Percentiles rank a stretch among this genome's conserved stretches.
Evolutionary conservation across 768 basidiomycete genomes (phyloP).

Genomic region (Suillus bovinus): DNA sequence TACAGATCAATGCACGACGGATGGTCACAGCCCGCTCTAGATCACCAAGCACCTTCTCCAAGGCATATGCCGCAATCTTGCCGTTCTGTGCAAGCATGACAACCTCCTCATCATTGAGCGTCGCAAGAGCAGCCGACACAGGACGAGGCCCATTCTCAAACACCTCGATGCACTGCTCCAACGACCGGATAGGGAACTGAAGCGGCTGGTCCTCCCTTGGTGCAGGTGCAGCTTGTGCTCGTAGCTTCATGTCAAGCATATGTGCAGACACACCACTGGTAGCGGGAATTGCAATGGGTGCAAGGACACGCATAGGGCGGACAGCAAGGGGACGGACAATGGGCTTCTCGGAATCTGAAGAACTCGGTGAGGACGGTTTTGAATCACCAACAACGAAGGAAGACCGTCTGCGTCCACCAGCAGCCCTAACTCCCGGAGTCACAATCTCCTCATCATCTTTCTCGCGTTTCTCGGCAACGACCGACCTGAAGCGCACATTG

Average conservation of each 20-base stretch:
- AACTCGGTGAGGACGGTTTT: slow-evolving; percentile 2
- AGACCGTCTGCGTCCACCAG: slow-evolving; percentile 19
- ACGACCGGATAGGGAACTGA: slow-evolving; percentile 42
- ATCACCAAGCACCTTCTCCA: slow-evolving; percentile 94
- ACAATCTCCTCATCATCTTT: slow-evolving; percentile 25
- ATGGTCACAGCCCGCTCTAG: slow-evolving; percentile 85
- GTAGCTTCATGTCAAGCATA: slow-evolving; percentile 36
- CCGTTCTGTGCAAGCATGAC: slow-evolving; percentile 85
- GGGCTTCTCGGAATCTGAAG: slow-evolving; percentile 19
- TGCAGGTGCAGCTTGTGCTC: slow-evolving; percentile 22
- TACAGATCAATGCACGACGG: slow-evolving; percentile 87
- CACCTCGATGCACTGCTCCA: slow-evolving; percentile 79
- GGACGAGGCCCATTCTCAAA: slow-evolving; percentile 75
- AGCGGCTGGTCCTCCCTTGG: slow-evolving; percentile 16
- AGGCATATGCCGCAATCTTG: slow-evolving; percentile 91
- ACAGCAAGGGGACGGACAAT: slow-evolving; percentile 14
- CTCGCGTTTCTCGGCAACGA: slow-evolving; percentile 21
- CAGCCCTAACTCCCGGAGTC: slow-evolving; percentile 14
- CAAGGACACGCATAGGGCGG: slow-evolving; percentile 8
- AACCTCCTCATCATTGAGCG: slow-evolving; percentile 90
- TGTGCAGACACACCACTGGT: slow-evolving; percentile 28
- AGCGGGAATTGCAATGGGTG: slow-evolving; percentile 25
- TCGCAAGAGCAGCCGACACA: slow-evolving; percentile 51
- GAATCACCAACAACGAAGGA: slow-evolving; percentile 28
- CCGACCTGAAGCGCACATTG: slow-evolving; percentile 30